These are phyloP conservation scores for Phyllosticta ampelicida DNA, from an alignment of 2,329 filamentous ascomycete species.

Conservation along the genomic window DNA sequence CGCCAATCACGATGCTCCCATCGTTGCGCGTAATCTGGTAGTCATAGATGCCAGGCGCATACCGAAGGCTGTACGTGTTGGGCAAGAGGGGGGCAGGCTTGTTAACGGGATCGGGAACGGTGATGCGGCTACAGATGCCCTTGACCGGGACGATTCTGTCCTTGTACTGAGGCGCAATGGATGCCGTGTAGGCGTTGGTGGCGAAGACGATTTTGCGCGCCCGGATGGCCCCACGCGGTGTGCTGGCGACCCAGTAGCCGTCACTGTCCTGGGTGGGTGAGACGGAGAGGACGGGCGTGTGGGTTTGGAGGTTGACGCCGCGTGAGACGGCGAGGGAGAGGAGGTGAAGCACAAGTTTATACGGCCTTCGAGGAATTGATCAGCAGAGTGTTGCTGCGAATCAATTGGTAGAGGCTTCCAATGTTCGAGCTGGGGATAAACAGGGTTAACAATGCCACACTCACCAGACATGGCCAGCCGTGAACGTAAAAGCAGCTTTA, in stretches of 20 bases:
- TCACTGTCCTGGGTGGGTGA: background rate
- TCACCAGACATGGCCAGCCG: conserved; percentile 7
- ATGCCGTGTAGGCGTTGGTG: conserved; percentile 21
- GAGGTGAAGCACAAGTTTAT: conserved; percentile 20
- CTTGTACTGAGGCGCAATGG: conserved; percentile 23
- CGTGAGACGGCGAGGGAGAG: conserved; percentile 12
- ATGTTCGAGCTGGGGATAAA: too few relatives aligned
- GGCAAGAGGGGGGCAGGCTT: conserved; percentile 15
- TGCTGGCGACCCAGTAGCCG: conserved; percentile 12
- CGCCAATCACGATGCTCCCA: conserved; percentile 37
- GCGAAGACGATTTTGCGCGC: conserved; percentile 18
- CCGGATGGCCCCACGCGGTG: conserved; percentile 16
- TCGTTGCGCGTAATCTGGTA: conserved; percentile 38
- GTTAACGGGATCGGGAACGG: background rate
- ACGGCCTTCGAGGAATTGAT: conserved; percentile 14
- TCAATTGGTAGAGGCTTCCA: too few relatives aligned
- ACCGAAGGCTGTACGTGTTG: conserved; percentile 18
- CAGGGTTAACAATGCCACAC: background rate
- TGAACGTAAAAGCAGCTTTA: conserved; percentile 14
- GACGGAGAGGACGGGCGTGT: conserved; percentile 14
- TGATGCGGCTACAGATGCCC: conserved; percentile 18
- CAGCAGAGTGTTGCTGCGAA: too few relatives aligned
- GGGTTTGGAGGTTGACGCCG: conserved; percentile 19
- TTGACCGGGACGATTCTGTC: conserved; percentile 26
- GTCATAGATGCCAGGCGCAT: conserved; percentile 14